Evolutionary conservation across 2,329 filamentous ascomycete genomes (phyloP), one percentile per base, ranked within the genome.

Genomic region (Verticillium tricorpus): DNA sequence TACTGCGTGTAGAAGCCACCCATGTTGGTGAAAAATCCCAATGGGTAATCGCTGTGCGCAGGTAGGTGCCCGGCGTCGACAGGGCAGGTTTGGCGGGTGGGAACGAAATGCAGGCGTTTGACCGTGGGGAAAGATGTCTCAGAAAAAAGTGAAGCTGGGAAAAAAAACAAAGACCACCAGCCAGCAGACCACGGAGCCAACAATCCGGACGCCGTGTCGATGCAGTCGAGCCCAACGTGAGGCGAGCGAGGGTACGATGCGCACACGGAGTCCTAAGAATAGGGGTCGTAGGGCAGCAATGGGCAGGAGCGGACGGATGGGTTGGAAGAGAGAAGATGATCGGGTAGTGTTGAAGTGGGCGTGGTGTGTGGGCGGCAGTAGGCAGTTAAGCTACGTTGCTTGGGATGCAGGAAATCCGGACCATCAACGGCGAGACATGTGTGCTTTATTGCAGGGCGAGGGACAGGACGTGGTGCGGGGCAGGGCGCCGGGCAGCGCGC

Each of bases 1-100:
- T 91, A 91, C 70, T 90, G 87, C 82, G 89, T 89, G 72, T 89
- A 89, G 71, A 88, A 89, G 66, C 86, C 86, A 69, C 80, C 81
- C 85, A 88, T 88, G 65, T 68, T 82, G 73, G 61, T 67, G 64
- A 66, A 68, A 62, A 56, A 63, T 63, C 67, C 67, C 69, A 71
- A 71, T 72, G 59, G 67, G 55, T 56, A 39, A 63, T 60, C 60
- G 62, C 40, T 56, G 28, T 40, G 28, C 34, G 58, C 40, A 56
- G 61, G 31, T 56, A 56, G 25, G 28, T 56, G 54, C 15, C 14
- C 28, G 64, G 62, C 59, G 57, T 40, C 55, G 57, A 57, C n/a
- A 45, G 50, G 58, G 31, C 45, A 45, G 61, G 55, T 64, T 62
- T 62, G 58, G 62, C 59, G 62, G 32, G 25, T 34, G 50, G 58